A percentile compares a stretch with the other conserved stretches of the same genome.
Conservation (phyloP, 331 rosid genomes). For the Rosa hybrid region DNA sequence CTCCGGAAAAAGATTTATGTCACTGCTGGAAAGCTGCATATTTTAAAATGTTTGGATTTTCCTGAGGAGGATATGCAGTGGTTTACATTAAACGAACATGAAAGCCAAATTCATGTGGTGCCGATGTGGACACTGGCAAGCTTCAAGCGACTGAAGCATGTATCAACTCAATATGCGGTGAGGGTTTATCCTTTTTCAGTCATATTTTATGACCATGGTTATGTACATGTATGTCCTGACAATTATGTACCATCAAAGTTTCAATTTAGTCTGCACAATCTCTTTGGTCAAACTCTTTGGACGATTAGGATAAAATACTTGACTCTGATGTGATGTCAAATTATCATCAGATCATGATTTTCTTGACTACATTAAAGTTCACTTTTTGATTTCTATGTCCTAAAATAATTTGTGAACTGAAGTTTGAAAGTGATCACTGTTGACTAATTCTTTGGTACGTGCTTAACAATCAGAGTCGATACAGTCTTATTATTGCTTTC, state of each 20-base stretch:
- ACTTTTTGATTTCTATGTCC: background rate
- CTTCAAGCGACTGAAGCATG: constrained; percentile 84
- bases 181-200: constrained; percentile 18
- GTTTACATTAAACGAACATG: constrained; percentile 82
- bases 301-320: background rate
- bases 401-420: background rate
- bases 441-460: background rate
- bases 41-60: constrained; percentile 74
- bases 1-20: constrained; percentile 76
- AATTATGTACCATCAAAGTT: background rate
- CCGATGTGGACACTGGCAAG: constrained; percentile 99
- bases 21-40: constrained; percentile 72
- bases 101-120: constrained; percentile 90
- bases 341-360: background rate
- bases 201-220: background rate
- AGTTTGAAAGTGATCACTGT: background rate
- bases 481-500: constrained; percentile 87
- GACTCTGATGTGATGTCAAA: background rate
- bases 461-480: constrained; percentile 55
- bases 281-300: background rate
- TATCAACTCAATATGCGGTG: constrained; percentile 78
- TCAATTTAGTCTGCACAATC: background rate
- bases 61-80: constrained; percentile 83
- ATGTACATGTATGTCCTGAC: background rate
- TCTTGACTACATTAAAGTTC: background rate